Evolutionary conservation across 805 yeast species (phyloP), one percentile per base, ranked within the genome.

Genomic region (Metschnikowia koreensis): DNA sequence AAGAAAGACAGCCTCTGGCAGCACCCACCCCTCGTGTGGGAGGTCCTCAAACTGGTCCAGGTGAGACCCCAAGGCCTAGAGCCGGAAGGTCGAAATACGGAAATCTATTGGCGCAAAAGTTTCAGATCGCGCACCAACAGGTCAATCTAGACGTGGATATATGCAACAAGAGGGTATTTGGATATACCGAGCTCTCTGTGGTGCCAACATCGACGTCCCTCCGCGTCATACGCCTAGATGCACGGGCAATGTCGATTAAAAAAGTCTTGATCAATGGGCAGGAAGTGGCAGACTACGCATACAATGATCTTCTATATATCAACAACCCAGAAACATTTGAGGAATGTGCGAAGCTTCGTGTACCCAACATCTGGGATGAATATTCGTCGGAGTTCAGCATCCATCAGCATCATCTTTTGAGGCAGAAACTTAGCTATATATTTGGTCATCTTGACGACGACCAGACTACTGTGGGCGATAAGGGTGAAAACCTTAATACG

Each of bases 41-140:
- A 15, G 50, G 51, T 9, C 54, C 51, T 12, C 43, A 29, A 44
- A 41, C 48, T 2, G 56, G 58, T 12, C 47, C 47, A 27, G 51
- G 51, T 13, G 52, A 50, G 27, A 58, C 61, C 0, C 62, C 62
- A 11, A 44, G 45, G 17, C 40, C 58, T n/a, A 33, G 53, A 26
- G 22, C 48, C 16, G 41, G 48, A 5, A 41, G 51, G n/a, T 40
- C 52, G 11, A 48, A 51, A 22, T 51, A 46, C 2, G 53, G 50
- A 26, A 48, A 49, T 46, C 57, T 70, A 12, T 69, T 60, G 67
- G 60, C 68, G 10, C 85, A 81, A 55, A 64, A 67, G n/a, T 83
- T 88, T 66, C 83, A 80, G 60, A 80, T 93, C 22, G 91, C 93
- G 5, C 96, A 91, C 66, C 97, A 93, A 67, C 80, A 87, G 58